phyloP scores from a whole-genome alignment of 345 rosid genomes.

The Eucalyptus pumila region DNA sequence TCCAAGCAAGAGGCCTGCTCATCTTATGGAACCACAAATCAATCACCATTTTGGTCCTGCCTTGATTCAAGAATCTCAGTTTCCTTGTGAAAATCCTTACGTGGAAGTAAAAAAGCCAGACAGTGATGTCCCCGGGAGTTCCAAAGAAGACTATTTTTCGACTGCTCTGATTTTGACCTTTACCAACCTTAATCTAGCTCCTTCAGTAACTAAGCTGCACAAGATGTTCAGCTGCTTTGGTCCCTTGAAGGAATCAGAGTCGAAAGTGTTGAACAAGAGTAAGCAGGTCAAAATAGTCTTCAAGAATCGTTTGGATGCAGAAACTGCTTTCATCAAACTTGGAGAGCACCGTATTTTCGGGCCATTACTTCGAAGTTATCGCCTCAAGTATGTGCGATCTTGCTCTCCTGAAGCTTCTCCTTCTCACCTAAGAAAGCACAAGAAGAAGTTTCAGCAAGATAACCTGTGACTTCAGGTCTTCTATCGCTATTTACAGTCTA shows the following conservation, averaged over 20 bases:
- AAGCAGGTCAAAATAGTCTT: constrained; percentile 49
- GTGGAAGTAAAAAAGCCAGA: constrained; percentile 1
- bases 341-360: constrained; percentile 53
- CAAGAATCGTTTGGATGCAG: constrained; percentile 32
- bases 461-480: not conserved
- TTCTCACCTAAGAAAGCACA: not conserved
- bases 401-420: not conserved
- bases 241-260: constrained; percentile 23
- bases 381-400: not conserved
- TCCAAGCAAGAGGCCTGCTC: not conserved
- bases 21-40: not conserved
- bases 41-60: not conserved
- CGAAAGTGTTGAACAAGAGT: constrained; percentile 32
- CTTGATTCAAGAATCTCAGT: not conserved
- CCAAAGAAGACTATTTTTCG: constrained; percentile 6
- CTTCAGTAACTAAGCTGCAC: constrained; percentile 29
- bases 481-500: not conserved
- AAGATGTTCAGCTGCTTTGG: constrained; percentile 45
- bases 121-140: not conserved
- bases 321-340: constrained; percentile 52
- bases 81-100: not conserved
- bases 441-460: not conserved
- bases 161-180: constrained; percentile 49
- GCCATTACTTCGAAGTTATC: constrained; percentile 22
- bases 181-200: constrained; percentile 26